Evolutionary conservation across 2,329 filamentous ascomycete genomes (phyloP).

Genomic region (Chaetomium sp.): DNA sequence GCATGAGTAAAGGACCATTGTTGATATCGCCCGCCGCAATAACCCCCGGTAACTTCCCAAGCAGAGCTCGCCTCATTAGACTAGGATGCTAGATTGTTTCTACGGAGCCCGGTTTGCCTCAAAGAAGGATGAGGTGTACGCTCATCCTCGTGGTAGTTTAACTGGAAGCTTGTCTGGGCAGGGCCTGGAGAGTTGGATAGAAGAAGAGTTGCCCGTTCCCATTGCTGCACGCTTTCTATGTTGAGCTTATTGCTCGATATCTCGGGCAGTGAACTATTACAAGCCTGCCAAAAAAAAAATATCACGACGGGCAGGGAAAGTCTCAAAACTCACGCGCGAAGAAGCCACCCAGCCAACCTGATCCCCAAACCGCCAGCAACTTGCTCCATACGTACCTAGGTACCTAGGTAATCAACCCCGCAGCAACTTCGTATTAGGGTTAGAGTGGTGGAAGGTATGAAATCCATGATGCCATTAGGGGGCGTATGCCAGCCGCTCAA

Average conservation of each 20-base stretch:
- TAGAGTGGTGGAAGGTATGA: neutral
- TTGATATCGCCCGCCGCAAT: too few species aligned
- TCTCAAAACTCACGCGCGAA: neutral
- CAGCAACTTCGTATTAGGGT: too few species aligned
- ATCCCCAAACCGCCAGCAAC: neutral
- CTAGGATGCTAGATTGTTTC: neutral
- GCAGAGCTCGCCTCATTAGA: neutral
- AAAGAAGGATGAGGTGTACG: neutral
- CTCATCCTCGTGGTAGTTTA: too few species aligned
- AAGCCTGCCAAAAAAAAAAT: neutral
- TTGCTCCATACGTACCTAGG: neutral
- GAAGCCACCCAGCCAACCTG: neutral
- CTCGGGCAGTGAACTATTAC: neutral
- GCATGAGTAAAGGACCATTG: neutral
- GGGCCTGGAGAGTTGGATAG: neutral
- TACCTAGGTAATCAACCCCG: too few species aligned
- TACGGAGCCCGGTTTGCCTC: too few species aligned
- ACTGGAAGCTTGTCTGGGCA: neutral
- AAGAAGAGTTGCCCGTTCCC: too few species aligned
- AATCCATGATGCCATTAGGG: neutral
- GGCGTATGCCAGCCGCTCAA: neutral
- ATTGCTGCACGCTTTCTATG: neutral
- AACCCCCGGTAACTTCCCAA: neutral
- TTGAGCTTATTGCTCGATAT: too few species aligned
- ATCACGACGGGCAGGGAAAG: too few species aligned